These are phyloP conservation scores for Cyamopsis tetragonoloba DNA, from an alignment of 306 rosid genomes.

Conservation along the genomic window DNA sequence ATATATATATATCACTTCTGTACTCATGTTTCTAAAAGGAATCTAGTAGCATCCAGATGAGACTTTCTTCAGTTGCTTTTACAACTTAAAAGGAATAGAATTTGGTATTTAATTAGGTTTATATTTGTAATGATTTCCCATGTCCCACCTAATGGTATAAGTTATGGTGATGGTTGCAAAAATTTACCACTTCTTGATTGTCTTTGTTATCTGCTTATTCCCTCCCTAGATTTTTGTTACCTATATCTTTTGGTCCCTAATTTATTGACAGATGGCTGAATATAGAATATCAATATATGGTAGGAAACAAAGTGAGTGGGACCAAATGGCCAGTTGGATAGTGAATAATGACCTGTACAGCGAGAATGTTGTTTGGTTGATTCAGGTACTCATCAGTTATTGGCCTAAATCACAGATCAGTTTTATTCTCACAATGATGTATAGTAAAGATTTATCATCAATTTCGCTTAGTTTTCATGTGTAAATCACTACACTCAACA, in stretches of 20 bases:
- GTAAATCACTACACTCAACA: background rate
- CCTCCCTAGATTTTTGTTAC: slow-evolving; percentile 5
- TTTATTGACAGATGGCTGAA: slow-evolving; percentile 89
- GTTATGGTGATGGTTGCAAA: background rate
- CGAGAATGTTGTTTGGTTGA: slow-evolving; percentile 95
- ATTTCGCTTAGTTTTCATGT: background rate
- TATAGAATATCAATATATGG: slow-evolving; percentile 95
- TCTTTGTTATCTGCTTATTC: slow-evolving; percentile 6
- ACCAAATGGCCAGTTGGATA: slow-evolving; percentile 98
- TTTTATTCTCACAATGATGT: slow-evolving; percentile 13
- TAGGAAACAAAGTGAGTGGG: slow-evolving; percentile 99
- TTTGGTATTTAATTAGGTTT: background rate
- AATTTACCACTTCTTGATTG: slow-evolving; percentile 2
- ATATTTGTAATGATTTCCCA: background rate
- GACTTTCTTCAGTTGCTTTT: background rate
- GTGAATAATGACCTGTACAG: slow-evolving; percentile 92
- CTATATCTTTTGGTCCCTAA: background rate
- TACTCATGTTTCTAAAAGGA: background rate
- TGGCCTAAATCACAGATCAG: background rate
- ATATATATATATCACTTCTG: too few species aligned
- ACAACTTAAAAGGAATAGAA: background rate
- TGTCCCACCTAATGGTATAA: background rate
- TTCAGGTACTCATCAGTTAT: slow-evolving; percentile 62
- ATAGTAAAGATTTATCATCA: background rate
- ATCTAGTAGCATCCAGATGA: background rate